Evolutionary conservation across 139 green algal genomes (phyloP), one percentile per base, ranked within the genome.

Genomic region (Chlamydomonas sp.): DNA sequence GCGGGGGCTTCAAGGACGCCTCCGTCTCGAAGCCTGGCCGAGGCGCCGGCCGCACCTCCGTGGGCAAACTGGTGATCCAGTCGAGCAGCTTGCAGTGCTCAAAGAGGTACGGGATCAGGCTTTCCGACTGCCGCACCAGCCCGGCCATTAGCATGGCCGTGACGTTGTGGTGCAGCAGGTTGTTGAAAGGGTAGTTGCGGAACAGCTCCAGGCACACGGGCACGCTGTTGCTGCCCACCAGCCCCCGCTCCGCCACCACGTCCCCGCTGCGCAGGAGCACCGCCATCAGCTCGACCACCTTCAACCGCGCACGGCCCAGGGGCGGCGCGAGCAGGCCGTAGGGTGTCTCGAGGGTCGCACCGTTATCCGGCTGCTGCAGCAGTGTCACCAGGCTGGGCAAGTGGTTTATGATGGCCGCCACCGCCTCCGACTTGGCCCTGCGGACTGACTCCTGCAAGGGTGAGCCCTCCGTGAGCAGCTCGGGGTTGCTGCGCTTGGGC

Each of bases 151-250:
- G n/a, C 85, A 99, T 86, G 3, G 79, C 78, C 1, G 88, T 85
- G 15, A 97, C 94, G 61, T 94, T 92, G 83, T 95, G 94, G 87
- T 99, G 97, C 87, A 99, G 90, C 67, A 96, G 90, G 90, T 97
- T 98, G 92, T 99, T 98, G 95, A 99, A 98, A 60, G 97, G 96
- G 89, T 96, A 97, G 15, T 78, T 75, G 73, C 92, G 79, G 66
- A 99, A 96, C 31, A 99, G 93, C 64, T 94, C 79, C 84, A 98
- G 90, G 89, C 92, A 94, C 5, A 87, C 62, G 6, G 88, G 86
- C 57, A 99, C 74, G 10, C 90, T 91, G 14, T 81, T 85, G 12
- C 91, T 89, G 9, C 78, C 69, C 6, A 97, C 90, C 4, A 98
- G 74, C 0, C 92, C 93, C 3, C 85, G 73, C 78, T 97, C 94